These are phyloP conservation scores for Penicillium cataractarum DNA, from an alignment of 495 filamentous ascomycete genomes.

Conservation along the genomic window DNA sequence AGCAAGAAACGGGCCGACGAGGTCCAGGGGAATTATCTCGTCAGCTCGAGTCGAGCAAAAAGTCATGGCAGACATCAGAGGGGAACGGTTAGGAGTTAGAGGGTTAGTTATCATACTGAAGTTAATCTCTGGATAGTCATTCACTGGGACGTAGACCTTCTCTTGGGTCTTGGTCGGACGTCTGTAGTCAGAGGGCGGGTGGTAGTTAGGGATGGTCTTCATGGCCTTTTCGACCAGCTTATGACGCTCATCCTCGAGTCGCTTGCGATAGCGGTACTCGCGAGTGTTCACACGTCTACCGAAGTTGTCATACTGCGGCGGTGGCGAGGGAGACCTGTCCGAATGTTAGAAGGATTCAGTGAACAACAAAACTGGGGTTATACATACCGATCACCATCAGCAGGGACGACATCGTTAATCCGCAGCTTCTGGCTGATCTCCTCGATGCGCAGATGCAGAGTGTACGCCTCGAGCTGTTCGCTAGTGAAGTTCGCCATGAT, in stretches of 20 bases:
- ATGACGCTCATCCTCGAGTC: slow-evolving; percentile 96
- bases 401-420: slow-evolving; percentile 96
- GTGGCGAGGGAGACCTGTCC: slow-evolving; percentile 85
- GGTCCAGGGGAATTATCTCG: slow-evolving; percentile 35
- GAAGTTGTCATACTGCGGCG: slow-evolving; percentile 98
- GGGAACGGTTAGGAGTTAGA: slow-evolving; percentile 77
- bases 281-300: slow-evolving; percentile 97
- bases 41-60: slow-evolving; percentile 54
- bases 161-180: slow-evolving; percentile 99
- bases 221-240: slow-evolving; percentile 97
- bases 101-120: slow-evolving; percentile 99
- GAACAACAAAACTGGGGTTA: neutral
- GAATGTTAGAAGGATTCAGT: slow-evolving; percentile 20
- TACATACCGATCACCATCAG: slow-evolving; percentile 87
- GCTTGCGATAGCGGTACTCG: slow-evolving; percentile 96
- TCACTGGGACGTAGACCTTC: slow-evolving; percentile 99
- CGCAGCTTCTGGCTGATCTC: slow-evolving; percentile 98
- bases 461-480: slow-evolving; percentile 97
- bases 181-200: slow-evolving; percentile 95
- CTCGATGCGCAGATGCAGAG: slow-evolving; percentile 91
- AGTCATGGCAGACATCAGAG: slow-evolving; percentile 50
- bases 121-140: slow-evolving; percentile 99
- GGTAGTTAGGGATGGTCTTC: slow-evolving; percentile 97
- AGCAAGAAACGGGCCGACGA: slow-evolving; percentile 59
- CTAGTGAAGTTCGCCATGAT: slow-evolving; percentile 97